phyloP scores from a whole-genome alignment of 805 yeast genomes.

The Grigorovia humatica region DNA sequence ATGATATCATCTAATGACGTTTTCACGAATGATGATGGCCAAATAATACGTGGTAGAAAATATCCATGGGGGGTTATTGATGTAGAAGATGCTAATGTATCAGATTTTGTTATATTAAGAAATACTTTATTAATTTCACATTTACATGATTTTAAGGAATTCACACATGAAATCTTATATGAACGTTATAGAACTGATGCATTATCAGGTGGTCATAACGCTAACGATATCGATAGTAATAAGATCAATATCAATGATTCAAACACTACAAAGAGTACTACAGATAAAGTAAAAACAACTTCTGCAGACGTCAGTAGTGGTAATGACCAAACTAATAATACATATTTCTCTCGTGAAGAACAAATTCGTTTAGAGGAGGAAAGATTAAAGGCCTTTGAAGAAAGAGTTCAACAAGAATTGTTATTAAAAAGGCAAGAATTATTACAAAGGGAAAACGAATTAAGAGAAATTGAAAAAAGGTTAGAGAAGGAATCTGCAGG shows the following conservation, averaged over 20 bases:
- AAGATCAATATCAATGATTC: not conserved
- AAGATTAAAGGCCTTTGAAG: conserved; percentile 75
- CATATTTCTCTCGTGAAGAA: conserved; percentile 66
- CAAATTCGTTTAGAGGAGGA: conserved; percentile 85
- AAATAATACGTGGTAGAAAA: conserved; percentile 38
- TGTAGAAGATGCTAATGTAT: conserved; percentile 60
- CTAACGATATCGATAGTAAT: conserved; percentile 4
- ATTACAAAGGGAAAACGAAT: conserved; percentile 73
- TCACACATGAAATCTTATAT: conserved; percentile 76
- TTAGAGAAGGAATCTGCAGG: conserved; percentile 43
- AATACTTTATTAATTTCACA: conserved; percentile 75
- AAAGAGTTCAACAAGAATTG: conserved; percentile 80
- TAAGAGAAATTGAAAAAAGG: conserved; percentile 69
- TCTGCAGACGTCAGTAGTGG: not conserved
- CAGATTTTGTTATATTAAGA: conserved; percentile 73
- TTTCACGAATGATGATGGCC: conserved; percentile 36
- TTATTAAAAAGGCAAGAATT: conserved; percentile 72
- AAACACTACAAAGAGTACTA: not conserved
- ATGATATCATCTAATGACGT: conserved; percentile 60
- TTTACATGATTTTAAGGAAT: conserved; percentile 78
- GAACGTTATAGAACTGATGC: conserved; percentile 88
- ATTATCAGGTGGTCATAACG: conserved; percentile 39
- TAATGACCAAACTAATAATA: conserved; percentile 24
- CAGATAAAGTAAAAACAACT: not conserved
- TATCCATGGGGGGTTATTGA: conserved; percentile 54